Conservation (phyloP, 305 asterid genomes). For the Solanum hybrid region DNA sequence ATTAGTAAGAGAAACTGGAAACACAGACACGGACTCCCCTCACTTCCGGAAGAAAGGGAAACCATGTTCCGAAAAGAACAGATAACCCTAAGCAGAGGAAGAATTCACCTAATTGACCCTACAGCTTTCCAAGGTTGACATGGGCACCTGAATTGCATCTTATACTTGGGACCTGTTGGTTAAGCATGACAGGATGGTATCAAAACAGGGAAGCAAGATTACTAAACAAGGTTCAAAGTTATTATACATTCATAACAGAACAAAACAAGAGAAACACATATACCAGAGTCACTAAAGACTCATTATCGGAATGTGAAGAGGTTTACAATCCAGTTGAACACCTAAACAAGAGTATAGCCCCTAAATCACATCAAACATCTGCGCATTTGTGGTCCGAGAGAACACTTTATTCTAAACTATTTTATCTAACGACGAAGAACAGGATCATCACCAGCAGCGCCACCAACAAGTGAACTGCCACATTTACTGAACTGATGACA, state of each 20-base stretch:
- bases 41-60: background rate
- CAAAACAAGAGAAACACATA: background rate
- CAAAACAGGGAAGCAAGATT: background rate
- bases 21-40: background rate
- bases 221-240: background rate
- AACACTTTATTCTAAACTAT: background rate
- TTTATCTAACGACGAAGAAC: background rate
- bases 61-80: background rate
- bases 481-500: conserved; percentile 30
- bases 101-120: background rate
- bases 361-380: background rate
- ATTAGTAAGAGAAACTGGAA: background rate
- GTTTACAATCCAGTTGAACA: background rate
- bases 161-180: background rate
- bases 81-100: background rate
- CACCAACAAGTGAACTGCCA: background rate
- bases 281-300: background rate
- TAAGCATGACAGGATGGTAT: background rate
- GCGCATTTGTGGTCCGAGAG: background rate
- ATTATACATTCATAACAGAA: background rate
- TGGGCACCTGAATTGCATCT: background rate
- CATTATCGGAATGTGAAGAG: background rate
- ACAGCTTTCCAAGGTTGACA: background rate
- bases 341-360: background rate
- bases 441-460: background rate